Evolutionary conservation across 768 basidiomycete species (phyloP).

Genomic region (Trametes gibbosa): DNA sequence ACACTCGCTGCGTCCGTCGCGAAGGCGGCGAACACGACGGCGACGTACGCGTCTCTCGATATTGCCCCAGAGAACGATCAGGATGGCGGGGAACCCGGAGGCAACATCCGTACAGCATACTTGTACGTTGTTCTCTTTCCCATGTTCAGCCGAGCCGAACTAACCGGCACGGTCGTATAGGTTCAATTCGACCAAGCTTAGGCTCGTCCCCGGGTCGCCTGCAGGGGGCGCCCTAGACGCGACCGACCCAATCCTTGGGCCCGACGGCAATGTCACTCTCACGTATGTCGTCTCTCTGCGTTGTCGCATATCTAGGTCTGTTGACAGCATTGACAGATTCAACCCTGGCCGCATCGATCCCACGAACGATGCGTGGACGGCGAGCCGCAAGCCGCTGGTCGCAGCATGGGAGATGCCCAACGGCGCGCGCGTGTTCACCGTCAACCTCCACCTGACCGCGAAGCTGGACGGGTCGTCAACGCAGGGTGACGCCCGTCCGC

Average conservation of each 20-base stretch:
- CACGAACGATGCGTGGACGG: slow-evolving; percentile 49
- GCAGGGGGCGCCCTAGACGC: slow-evolving; percentile 50
- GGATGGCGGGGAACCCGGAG: slow-evolving; percentile 62
- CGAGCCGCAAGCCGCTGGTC: slow-evolving; percentile 57
- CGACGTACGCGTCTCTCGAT: slow-evolving; percentile 46
- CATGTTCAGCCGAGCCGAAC: not conserved
- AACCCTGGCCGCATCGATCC: slow-evolving; percentile 66
- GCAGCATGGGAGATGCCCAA: slow-evolving; percentile 49
- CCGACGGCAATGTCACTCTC: slow-evolving; percentile 36
- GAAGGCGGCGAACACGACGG: slow-evolving; percentile 26
- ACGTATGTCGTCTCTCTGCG: slow-evolving; percentile 32
- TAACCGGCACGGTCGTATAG: slow-evolving; percentile 20
- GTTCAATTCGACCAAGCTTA: slow-evolving; percentile 48
- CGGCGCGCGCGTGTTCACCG: slow-evolving; percentile 49
- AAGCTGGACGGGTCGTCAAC: slow-evolving; percentile 48
- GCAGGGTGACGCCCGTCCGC: slow-evolving; percentile 55
- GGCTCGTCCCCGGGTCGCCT: slow-evolving; percentile 44
- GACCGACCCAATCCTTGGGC: slow-evolving; percentile 36
- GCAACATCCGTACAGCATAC: slow-evolving; percentile 60
- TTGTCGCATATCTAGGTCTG: not conserved
- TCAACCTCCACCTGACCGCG: slow-evolving; percentile 58
- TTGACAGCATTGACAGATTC: slow-evolving; percentile 35
- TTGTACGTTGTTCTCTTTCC: slow-evolving; percentile 34
- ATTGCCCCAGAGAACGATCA: slow-evolving; percentile 48
- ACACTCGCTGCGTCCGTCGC: slow-evolving; percentile 47